Evolutionary conservation across 495 filamentous ascomycete species (phyloP), one percentile per base, ranked within the genome.

Genomic region (Xylaria grammica): DNA sequence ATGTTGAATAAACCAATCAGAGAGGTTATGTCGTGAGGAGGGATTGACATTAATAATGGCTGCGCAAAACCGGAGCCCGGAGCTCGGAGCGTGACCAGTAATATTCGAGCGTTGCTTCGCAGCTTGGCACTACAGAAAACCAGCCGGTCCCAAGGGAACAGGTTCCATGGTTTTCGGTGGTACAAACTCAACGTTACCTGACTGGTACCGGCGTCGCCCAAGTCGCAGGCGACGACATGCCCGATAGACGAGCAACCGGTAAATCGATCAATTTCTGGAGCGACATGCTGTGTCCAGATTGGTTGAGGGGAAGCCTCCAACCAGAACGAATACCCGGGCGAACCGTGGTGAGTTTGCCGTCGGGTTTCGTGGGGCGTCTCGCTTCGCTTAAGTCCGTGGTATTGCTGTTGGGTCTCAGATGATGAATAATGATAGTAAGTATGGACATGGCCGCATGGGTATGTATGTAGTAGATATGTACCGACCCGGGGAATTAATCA

Each of bases 41-140:
- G 11, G 20, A 34, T n/a, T n/a, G n/a, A 52, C 10, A 20, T n/a
- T 30, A 11, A 52, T 19, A 9, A 3, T 10, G n/a, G 8, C 32
- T 10, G 20, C 17, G 53, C 53, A 22, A 22, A 29, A 36, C 53
- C 20, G 32, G n/a, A 20, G 15, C 17, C 46, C 34, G 17, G 57
- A 38, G 19, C 26, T 49, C 42, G 44, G 57, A 34, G 32, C 45
- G 48, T 17, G 44, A 0, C 26, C 32, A 40, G 44, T 22, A 42
- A 62, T 52, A 2, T 30, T 50, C 17, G 48, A 42, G 17, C 24
- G 59, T 62, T 42, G 36, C 58, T 50, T 61, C 46, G 45, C 58
- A 61, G 46, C 30, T 27, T 26, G 15, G 34, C 27, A 50, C 20
- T n/a, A 46, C 17, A 26, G 11, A n/a, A 46, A 52, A 26, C 30